Evolutionary conservation across 2,329 filamentous ascomycete genomes (phyloP).

Genomic region (Trichoderma aggressivum): DNA sequence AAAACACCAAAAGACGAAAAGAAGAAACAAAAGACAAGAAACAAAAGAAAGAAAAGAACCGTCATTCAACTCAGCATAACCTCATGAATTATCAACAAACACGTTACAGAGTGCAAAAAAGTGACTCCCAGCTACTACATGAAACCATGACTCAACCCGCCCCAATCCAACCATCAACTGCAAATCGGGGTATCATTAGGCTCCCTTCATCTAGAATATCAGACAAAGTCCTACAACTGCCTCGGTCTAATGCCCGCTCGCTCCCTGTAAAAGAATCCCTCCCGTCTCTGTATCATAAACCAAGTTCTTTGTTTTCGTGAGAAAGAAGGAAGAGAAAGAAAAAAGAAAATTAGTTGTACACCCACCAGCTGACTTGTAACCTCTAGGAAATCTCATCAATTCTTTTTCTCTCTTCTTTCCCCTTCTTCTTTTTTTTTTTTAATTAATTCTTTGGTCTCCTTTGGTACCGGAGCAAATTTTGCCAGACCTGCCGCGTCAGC

Average conservation of each 20-base stretch:
- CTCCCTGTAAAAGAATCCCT: conserved; percentile 1
- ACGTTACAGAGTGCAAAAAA: not conserved
- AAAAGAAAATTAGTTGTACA: conserved; percentile 16
- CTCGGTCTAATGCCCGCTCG: conserved; percentile 6
- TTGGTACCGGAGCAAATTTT: not conserved
- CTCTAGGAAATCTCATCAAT: not conserved
- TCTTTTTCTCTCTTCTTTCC: not conserved
- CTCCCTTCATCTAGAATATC: conserved; percentile 29
- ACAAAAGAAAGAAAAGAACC: not conserved
- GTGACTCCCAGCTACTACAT: not conserved
- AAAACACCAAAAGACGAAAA: not conserved
- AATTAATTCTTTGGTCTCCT: not conserved
- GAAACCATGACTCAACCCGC: not conserved
- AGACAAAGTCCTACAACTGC: conserved; percentile 18
- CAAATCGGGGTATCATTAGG: conserved; percentile 40
- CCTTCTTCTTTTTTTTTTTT: not conserved
- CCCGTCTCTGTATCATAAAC: conserved; percentile 18
- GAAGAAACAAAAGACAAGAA: not conserved
- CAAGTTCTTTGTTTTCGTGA: conserved; percentile 12
- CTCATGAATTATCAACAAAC: not conserved
- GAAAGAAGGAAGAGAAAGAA: not conserved
- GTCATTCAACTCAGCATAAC: not conserved
- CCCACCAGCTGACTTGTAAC: conserved; percentile 1
- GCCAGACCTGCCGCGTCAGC: not conserved
- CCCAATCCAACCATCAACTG: not conserved